A percentile compares a stretch with the other conserved stretches of the same genome.
Evolutionary conservation across 768 basidiomycete species (phyloP).

Genomic region (Leccinum pellstonianum): DNA sequence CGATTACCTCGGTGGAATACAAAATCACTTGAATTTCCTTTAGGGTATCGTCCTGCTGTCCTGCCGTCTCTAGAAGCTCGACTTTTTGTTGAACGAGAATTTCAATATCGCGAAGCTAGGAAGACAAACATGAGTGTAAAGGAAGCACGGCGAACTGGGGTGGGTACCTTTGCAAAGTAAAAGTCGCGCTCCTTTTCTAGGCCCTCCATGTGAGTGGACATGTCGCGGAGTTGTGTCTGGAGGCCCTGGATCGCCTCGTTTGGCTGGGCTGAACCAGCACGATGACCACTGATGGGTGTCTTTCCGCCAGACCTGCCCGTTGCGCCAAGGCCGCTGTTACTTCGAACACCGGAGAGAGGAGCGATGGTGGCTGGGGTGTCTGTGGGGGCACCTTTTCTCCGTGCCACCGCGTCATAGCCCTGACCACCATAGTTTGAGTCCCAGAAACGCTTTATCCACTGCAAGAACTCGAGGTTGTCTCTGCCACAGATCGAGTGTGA

Average conservation of each 20-base stretch:
- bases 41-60: conserved; percentile 59
- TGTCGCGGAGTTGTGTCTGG: conserved; percentile 77
- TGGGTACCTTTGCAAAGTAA: conserved; percentile 91
- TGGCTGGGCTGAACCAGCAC: conserved; percentile 63
- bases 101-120: conserved; percentile 94
- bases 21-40: conserved; percentile 87
- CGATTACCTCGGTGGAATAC: conserved; percentile 87
- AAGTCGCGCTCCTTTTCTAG: conserved; percentile 98
- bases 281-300: conserved; percentile 69
- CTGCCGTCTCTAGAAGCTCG: conserved; percentile 57
- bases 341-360: conserved; percentile 49
- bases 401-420: conserved; percentile 79
- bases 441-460: conserved; percentile 98
- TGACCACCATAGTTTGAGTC: conserved; percentile 87
- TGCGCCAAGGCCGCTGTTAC: conserved; percentile 37
- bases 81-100: conserved; percentile 83
- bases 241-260: conserved; percentile 67
- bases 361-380: conserved; percentile 80
- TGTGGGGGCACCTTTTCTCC: conserved; percentile 74
- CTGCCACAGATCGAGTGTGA: conserved; percentile 38
- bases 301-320: conserved; percentile 59
- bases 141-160: conserved; percentile 5
- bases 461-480: conserved; percentile 97
- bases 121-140: conserved; percentile 4
- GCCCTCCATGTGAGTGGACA: conserved; percentile 79